Evolutionary conservation across 1,139 yeast genomes (phyloP).

Genomic region (Geotrichum citri-aurantii): DNA sequence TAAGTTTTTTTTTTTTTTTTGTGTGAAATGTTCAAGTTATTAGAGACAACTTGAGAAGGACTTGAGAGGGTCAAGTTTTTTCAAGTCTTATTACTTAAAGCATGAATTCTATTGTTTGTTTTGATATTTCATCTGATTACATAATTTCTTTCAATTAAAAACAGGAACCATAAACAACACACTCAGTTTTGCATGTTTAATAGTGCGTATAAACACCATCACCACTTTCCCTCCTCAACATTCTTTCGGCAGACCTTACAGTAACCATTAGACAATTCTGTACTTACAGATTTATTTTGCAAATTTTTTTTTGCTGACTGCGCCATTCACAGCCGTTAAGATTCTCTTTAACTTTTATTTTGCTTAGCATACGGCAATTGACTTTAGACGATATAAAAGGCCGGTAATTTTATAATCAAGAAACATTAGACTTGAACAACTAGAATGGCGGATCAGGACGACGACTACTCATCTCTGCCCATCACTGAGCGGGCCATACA

Average conservation of each 20-base stretch:
- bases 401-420: not conserved
- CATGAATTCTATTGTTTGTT: not conserved
- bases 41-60: not conserved
- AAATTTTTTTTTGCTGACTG: not conserved
- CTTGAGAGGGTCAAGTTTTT: not conserved
- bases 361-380: not conserved
- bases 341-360: not conserved
- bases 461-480: constrained; percentile 59
- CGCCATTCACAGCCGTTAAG: not conserved
- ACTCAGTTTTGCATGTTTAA: not conserved
- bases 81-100: not conserved
- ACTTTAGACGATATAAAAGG: not conserved
- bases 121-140: not conserved
- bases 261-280: not conserved
- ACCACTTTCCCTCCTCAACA: not conserved
- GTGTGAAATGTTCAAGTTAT: not conserved
- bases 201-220: not conserved
- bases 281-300: not conserved
- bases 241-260: not conserved
- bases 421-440: not conserved
- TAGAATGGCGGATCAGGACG: constrained; percentile 34
- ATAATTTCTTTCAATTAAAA: not conserved
- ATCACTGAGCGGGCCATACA: constrained; percentile 61
- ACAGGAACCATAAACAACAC: not conserved
- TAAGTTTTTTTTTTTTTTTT: not conserved